Evolutionary conservation across 169 alveolate species (phyloP), one percentile per base, ranked within the genome.

Genomic region (Babesia bigemina): DNA sequence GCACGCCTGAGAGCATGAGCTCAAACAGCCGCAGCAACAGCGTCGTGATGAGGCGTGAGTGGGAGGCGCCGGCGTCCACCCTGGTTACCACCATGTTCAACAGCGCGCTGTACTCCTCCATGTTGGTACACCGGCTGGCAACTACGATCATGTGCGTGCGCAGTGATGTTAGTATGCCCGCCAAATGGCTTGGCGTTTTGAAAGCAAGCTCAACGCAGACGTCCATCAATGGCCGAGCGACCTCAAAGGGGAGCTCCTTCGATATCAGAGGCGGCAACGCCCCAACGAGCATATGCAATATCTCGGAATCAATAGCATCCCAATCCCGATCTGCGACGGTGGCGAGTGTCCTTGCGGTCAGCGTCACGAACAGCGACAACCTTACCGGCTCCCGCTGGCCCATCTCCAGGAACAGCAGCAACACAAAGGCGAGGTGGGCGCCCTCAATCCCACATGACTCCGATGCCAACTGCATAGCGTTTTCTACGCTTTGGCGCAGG

Each of bases 171-270:
- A 16, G n/a, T 8, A 67, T 6, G 19, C 28, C 26, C 12, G 4
- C 12, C 9, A 4, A 29, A 0, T 67, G 17, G 19, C 58, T 42
- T 4, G 19, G 1, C 29, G 50, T 21, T 39, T 48, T 50, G 45
- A 67, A 67, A 10, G 58, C 65, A 11, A 52, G 55, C 2, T 22
- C 76, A 14, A 67, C 45, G 26, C 24, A 49, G 14, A 49, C 63
- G 29, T 67, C 76, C 65, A 67, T 55, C 52, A 67, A 33, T 4
- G 66, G 21, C 17, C 63, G 53, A 24, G 65, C 63, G 4, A 29
- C 67, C 29, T 67, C 76, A 17, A 67, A 67, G 48, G 76, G 44
- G 22, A 67, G 55, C 8, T 67, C 76, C 45, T 67, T 67, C 10
- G 57, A 29, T 16, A 52, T 67, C 65, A 67, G 6, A 10, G 53